Evolutionary conservation across 2,329 filamentous ascomycete species (phyloP).

Genomic region (Colletotrichum eremochloae): DNA sequence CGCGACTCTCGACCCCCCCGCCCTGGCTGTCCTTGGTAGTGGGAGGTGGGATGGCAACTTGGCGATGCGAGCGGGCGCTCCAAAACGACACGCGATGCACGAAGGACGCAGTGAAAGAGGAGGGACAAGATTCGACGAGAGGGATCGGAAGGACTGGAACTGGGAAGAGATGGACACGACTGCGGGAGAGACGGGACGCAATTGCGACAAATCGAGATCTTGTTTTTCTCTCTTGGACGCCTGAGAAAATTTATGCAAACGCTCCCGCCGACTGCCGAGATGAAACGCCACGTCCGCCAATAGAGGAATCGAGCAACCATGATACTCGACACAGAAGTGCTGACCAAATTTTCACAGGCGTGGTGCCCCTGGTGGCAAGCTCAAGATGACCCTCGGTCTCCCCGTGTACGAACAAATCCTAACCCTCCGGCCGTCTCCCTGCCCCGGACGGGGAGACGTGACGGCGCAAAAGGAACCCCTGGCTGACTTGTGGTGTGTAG

Average conservation of each 20-base stretch:
- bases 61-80: slow-evolving; percentile 32
- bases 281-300: slow-evolving; percentile 24
- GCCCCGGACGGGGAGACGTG: slow-evolving; percentile 23
- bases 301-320: slow-evolving; percentile 5
- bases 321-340: slow-evolving; percentile 51
- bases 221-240: not conserved
- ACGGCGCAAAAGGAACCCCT: slow-evolving; percentile 5
- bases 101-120: slow-evolving; percentile 33
- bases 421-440: slow-evolving; percentile 2
- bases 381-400: slow-evolving; percentile 99
- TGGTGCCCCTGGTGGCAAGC: slow-evolving; percentile 99
- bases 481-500: slow-evolving; percentile 59
- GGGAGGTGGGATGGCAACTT: slow-evolving; percentile 31
- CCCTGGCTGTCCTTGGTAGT: slow-evolving; percentile 41
- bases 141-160: not conserved
- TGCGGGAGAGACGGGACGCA: not conserved
- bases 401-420: slow-evolving; percentile 83
- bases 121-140: not conserved
- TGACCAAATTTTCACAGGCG: slow-evolving; percentile 62
- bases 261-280: slow-evolving; percentile 19
- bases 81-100: slow-evolving; percentile 22
- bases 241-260: slow-evolving; percentile 13
- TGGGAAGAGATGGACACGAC: not conserved
- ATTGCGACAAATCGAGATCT: not conserved
- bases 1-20: slow-evolving; percentile 27